These are phyloP conservation scores for Talaromyces sp. DNA, from an alignment of 2,329 filamentous ascomycete species.

Conservation along the genomic window DNA sequence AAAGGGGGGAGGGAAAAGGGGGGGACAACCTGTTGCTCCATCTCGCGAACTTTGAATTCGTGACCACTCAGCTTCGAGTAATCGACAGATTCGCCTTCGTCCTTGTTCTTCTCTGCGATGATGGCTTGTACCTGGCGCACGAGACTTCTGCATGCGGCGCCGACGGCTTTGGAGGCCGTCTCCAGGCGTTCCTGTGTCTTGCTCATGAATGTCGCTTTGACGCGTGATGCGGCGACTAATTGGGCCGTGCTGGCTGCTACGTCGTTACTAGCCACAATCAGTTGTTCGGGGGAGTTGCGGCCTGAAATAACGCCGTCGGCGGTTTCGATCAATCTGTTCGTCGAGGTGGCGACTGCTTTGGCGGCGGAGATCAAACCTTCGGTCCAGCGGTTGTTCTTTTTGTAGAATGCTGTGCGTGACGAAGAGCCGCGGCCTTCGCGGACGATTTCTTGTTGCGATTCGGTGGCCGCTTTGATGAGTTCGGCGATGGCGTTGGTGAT, in stretches of 20 bases:
- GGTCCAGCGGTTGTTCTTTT: slow-evolving; percentile 99
- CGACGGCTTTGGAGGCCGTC: slow-evolving; percentile 87
- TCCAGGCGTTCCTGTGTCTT: slow-evolving; percentile 93
- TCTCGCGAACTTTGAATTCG: slow-evolving; percentile 97
- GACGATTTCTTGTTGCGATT: slow-evolving; percentile 94
- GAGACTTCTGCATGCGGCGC: slow-evolving; percentile 78
- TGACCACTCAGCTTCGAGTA: slow-evolving; percentile 85
- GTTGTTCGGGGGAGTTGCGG: slow-evolving; percentile 90
- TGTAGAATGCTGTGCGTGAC: slow-evolving; percentile 93
- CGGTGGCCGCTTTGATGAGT: slow-evolving; percentile 91
- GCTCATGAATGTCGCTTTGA: slow-evolving; percentile 98
- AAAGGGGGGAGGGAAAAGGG: slow-evolving; percentile 3
- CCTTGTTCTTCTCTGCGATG: slow-evolving; percentile 80
- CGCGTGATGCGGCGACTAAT: slow-evolving; percentile 88
- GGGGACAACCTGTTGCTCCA: slow-evolving; percentile 90
- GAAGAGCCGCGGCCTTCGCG: slow-evolving; percentile 84
- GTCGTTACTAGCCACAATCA: slow-evolving; percentile 96
- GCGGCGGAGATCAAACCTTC: slow-evolving; percentile 96
- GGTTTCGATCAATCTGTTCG: slow-evolving; percentile 95
- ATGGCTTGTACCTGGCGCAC: slow-evolving; percentile 93
- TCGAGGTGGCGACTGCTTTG: slow-evolving; percentile 90
- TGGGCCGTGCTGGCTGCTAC: slow-evolving; percentile 95
- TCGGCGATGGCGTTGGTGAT: slow-evolving; percentile 92
- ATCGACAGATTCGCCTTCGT: slow-evolving; percentile 76
- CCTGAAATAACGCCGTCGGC: slow-evolving; percentile 91